These are phyloP conservation scores for Argentina anserina DNA, from an alignment of 306 rosid species.

Conservation along the genomic window DNA sequence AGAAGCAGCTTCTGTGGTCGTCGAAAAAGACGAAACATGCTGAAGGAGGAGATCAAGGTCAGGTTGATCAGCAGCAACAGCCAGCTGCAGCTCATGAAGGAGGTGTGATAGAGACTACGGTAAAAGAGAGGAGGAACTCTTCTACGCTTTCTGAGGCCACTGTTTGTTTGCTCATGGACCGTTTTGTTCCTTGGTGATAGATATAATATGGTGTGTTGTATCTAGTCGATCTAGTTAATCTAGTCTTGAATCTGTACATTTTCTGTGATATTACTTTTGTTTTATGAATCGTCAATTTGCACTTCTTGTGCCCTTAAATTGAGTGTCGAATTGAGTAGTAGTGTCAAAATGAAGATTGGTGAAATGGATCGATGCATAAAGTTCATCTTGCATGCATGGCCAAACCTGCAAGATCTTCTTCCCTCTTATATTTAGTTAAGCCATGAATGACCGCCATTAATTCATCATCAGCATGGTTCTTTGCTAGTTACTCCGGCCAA, in stretches of 20 bases:
- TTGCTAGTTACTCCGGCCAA: no score
- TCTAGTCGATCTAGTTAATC: background rate
- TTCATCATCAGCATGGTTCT: no score
- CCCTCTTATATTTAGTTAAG: no score
- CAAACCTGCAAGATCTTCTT: background rate
- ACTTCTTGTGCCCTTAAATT: background rate
- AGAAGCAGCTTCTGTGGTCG: conserved; percentile 17
- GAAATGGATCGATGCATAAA: background rate
- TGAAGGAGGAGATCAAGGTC: conserved; percentile 22
- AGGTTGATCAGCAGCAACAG: conserved; percentile 15
- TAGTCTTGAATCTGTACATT: background rate
- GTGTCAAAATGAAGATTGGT: background rate
- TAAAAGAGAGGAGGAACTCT: conserved; percentile 13
- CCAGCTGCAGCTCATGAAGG: conserved; percentile 11
- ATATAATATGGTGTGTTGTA: conserved; percentile 2
- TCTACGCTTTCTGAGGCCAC: conserved; percentile 62
- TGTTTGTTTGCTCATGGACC: conserved; percentile 74
- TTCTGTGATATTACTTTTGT: background rate
- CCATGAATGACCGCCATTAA: no score
- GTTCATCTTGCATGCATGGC: background rate
- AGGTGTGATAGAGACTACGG: background rate
- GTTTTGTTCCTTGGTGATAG: conserved; percentile 70
- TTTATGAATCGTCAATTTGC: background rate
- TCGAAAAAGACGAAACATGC: conserved; percentile 20
- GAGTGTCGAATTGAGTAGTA: background rate